Conservation (phyloP, 495 filamentous ascomycete species). For the Evernia prunastri region DNA sequence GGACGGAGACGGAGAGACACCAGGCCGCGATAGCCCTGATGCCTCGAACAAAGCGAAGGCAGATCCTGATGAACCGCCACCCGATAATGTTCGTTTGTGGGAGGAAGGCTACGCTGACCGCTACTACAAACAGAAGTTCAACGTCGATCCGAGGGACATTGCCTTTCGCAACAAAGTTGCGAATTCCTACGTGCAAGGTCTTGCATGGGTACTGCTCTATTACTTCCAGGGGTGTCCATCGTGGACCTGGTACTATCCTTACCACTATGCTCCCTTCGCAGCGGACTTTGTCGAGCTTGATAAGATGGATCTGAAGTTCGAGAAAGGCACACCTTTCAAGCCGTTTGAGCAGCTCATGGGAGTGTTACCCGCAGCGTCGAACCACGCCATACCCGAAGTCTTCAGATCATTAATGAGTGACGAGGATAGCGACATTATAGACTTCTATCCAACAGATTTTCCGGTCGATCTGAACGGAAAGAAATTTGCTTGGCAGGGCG, state of each 20-base stretch:
- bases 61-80: constrained; percentile 53
- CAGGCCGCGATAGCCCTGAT: constrained; percentile 49
- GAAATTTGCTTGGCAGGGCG: constrained; percentile 97
- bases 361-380: constrained; percentile 85
- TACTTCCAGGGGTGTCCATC: constrained; percentile 98
- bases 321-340: constrained; percentile 77
- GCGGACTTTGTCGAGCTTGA: constrained; percentile 84
- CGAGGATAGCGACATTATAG: constrained; percentile 80
- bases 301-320: constrained; percentile 72
- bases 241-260: constrained; percentile 98
- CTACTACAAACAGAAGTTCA: constrained; percentile 97
- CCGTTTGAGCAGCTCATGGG: constrained; percentile 99
- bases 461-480: constrained; percentile 91
- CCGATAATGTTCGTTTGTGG: constrained; percentile 86
- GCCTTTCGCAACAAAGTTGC: constrained; percentile 89
- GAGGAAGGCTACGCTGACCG: constrained; percentile 90
- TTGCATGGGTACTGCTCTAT: constrained; percentile 96
- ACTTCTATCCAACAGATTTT: constrained; percentile 97
- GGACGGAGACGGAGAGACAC: constrained; percentile 50
- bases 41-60: constrained; percentile 30
- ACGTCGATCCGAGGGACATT: constrained; percentile 71
- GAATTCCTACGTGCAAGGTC: constrained; percentile 87
- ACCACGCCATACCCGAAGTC: constrained; percentile 78
- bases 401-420: constrained; percentile 88
- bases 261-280: constrained; percentile 97